phyloP scores from a whole-genome alignment of 1,284 basidiomycete species.

The Vanrija pseudolonga region DNA sequence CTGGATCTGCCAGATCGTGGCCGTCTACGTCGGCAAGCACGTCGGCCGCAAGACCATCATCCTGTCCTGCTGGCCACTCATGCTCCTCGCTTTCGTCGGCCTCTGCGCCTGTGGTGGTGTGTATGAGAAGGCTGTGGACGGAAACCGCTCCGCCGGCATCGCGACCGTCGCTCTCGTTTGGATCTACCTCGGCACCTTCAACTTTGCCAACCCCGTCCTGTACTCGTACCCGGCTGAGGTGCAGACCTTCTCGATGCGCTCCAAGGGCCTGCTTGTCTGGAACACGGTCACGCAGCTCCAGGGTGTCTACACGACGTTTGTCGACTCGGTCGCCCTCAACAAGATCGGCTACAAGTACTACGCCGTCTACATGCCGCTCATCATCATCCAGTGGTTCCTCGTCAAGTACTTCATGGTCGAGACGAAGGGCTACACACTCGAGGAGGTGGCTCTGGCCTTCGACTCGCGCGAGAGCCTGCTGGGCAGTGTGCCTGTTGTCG shows the following conservation, averaged over 20 bases:
- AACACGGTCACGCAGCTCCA: constrained; percentile 42
- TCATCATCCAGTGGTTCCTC: constrained; percentile 30
- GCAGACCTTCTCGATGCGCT: constrained; percentile 48
- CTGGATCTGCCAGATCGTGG: constrained; percentile 45
- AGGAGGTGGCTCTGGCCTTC: constrained; percentile 45
- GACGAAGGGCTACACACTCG: constrained; percentile 46
- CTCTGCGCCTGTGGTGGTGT: constrained; percentile 41
- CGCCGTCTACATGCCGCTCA: constrained; percentile 34
- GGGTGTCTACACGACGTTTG: constrained; percentile 26
- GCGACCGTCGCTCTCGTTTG: constrained; percentile 47
- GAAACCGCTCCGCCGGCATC: constrained; percentile 32
- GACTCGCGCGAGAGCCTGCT: constrained; percentile 18
- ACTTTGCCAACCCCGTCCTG: constrained; percentile 43
- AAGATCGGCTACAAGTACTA: constrained; percentile 45
- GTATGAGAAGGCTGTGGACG: constrained; percentile 29
- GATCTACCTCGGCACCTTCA: constrained; percentile 48
- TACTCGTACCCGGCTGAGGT: constrained; percentile 48
- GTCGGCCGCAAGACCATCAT: constrained; percentile 44
- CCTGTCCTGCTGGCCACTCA: constrained; percentile 44
- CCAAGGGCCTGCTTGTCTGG: constrained; percentile 50
- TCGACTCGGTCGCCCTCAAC: constrained; percentile 47
- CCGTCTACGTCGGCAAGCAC: constrained; percentile 35
- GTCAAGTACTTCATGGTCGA: constrained; percentile 45
- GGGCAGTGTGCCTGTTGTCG: no score
- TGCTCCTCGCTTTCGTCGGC: constrained; percentile 40